Base-by-base conservation (phyloP, 106 monocot species). In the Narthecium ossifragum region DNA sequence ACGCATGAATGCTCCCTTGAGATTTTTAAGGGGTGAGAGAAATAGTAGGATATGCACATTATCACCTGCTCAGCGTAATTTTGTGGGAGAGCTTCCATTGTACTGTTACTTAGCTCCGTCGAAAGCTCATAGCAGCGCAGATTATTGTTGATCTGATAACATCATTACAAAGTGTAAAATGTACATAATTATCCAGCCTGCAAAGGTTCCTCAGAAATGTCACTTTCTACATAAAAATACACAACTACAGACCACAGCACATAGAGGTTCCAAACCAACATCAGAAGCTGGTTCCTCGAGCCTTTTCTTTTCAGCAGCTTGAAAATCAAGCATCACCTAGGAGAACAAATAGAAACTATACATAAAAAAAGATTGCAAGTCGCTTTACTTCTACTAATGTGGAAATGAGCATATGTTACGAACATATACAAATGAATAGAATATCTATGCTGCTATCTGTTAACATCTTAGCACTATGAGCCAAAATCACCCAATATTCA, bases 261-360 rank as follows among this genome's bases (percentile, higher is more conserved):
- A 98, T 25, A 98, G 69, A 51, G 87, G 75, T 80, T 91, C 96
- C 53, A 98, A 66, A 66, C 84, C 96, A 77, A 88, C 59, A 22
- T 98, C 96, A 69, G 96, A 81, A 71, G 81, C 83, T 36, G 96
- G 81, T 70, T 91, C 96, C 55, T 98, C 96, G 53, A 98, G 81
- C 68, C 90, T 84, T 52, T 71, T 73, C 57, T 83, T 91, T 79
- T 91, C 75, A 70, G 96, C 90, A 64, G 87, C 76, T 86, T 98
- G 96, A 66, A 98, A 98, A 76, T 98, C 96, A 84, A 91, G 78
- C 90, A 98, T 87, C 51, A 98, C 87, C 96, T 98, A 57, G 34
- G 70, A 27, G 23, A 28, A 33, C 2, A 28, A 4, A 61, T n/a
- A n/a, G n/a, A n/a, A n/a, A n/a, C n/a, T n/a, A n/a, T n/a, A n/a